Percentiles rank a stretch among this genome's conserved stretches.
Conservation (phyloP, 768 basidiomycete genomes). For the Boletus tomentosulus region DNA sequence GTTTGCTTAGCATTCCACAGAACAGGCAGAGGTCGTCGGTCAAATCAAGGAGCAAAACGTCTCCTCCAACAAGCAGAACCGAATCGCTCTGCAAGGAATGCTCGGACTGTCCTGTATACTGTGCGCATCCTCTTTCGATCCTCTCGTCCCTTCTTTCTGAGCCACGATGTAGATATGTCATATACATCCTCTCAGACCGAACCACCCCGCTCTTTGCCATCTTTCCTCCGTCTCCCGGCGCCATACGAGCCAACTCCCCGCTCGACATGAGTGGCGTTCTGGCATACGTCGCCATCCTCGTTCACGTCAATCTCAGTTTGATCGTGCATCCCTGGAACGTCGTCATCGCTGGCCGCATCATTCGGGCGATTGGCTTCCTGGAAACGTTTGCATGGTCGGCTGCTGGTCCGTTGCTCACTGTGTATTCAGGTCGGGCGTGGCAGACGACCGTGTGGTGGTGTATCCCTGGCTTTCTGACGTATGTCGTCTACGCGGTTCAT, state of each 20-base stretch:
- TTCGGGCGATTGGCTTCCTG: slow-evolving; percentile 30
- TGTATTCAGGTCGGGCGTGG: slow-evolving; percentile 49
- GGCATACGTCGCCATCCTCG: slow-evolving; percentile 43
- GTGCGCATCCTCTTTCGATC: slow-evolving; percentile 33
- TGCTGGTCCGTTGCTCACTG: slow-evolving; percentile 45
- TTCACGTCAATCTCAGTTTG: slow-evolving; percentile 48
- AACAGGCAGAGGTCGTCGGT: slow-evolving; percentile 60
- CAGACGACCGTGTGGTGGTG: slow-evolving; percentile 54
- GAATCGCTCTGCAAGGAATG: slow-evolving; percentile 37
- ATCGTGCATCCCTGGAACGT: slow-evolving; percentile 37
- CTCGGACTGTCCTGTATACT: slow-evolving; percentile 43
- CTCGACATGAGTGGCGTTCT: slow-evolving; percentile 46
- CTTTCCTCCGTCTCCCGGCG: slow-evolving; percentile 31
- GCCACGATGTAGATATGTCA: slow-evolving; percentile 39
- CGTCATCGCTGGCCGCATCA: slow-evolving; percentile 22
- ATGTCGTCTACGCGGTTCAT: slow-evolving; percentile 43
- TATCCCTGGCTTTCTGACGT: slow-evolving; percentile 40
- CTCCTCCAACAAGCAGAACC: slow-evolving; percentile 39
- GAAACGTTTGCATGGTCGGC: slow-evolving; percentile 39
- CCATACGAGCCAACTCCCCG: slow-evolving; percentile 21
- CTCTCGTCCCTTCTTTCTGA: slow-evolving; percentile 2
- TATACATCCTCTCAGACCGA: slow-evolving; percentile 41
- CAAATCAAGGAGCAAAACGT: slow-evolving; percentile 43
- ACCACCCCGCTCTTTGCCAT: slow-evolving; percentile 47
- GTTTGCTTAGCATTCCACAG: slow-evolving; percentile 30